Conservation (phyloP, 78 protist genomes). For the Planoprotostelium fungivorum region DNA sequence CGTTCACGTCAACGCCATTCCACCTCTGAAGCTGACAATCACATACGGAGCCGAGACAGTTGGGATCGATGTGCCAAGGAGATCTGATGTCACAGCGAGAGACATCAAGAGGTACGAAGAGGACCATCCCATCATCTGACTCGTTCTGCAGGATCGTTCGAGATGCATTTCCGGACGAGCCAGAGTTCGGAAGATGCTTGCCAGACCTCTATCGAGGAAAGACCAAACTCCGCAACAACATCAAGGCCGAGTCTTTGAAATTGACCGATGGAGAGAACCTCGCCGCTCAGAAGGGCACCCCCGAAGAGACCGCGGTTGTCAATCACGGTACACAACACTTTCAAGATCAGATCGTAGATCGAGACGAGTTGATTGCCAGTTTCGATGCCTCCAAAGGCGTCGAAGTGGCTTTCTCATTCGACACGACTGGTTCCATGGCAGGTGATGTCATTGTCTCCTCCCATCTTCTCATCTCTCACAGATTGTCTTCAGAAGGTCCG, state of each 20-base stretch:
- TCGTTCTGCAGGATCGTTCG: not conserved
- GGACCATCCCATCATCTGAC: not conserved
- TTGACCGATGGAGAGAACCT: not conserved
- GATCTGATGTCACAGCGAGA: slow-evolving; percentile 4
- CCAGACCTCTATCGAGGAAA: not conserved
- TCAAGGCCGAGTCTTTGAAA: not conserved
- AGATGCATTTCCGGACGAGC: not conserved
- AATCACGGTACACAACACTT: not conserved
- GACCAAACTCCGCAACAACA: not conserved
- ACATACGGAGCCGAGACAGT: not conserved
- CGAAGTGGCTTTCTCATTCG: slow-evolving; percentile 48
- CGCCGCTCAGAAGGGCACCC: not conserved
- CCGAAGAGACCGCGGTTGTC: not conserved
- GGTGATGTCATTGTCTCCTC: not conserved
- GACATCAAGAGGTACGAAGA: not conserved
- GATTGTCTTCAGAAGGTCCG: too few relatives aligned
- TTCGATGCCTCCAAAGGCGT: slow-evolving; percentile 18
- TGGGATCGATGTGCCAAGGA: slow-evolving; percentile 1
- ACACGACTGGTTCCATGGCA: slow-evolving; percentile 46
- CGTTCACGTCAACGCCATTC: not conserved
- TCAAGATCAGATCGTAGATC: not conserved
- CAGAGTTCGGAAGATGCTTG: not conserved
- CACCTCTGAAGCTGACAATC: not conserved
- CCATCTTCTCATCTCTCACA: too few relatives aligned
- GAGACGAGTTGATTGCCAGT: slow-evolving; percentile 1